Percentiles rank a stretch among this genome's conserved stretches.
Conservation (phyloP, 1,139 yeast species). For the Suhomyces ambrosiae region DNA sequence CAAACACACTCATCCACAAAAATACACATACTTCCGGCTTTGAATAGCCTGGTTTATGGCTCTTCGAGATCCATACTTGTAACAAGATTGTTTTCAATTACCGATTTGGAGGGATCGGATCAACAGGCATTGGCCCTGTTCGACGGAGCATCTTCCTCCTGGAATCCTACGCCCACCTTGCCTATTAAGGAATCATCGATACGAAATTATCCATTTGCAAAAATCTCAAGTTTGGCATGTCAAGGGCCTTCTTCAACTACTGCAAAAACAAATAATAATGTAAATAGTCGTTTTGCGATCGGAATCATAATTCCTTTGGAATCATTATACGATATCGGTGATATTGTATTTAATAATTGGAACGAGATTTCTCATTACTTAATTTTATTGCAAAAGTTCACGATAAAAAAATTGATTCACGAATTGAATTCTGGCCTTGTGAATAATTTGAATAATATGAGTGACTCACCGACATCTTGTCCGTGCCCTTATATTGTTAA, state of each 20-base stretch:
- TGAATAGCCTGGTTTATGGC: slow-evolving; percentile 34
- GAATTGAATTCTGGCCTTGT: slow-evolving; percentile 16
- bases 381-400: slow-evolving; percentile 39
- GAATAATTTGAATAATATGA: slow-evolving; percentile 1
- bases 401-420: slow-evolving; percentile 38
- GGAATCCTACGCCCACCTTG: slow-evolving; percentile 41
- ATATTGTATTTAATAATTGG: slow-evolving; percentile 53
- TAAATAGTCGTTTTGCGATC: slow-evolving; percentile 47
- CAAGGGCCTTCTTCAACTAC: neutral
- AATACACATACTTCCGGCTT: slow-evolving; percentile 48
- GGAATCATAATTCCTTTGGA: slow-evolving; percentile 52
- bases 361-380: slow-evolving; percentile 46
- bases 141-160: slow-evolving; percentile 12
- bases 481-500: slow-evolving; percentile 33
- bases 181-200: slow-evolving; percentile 21
- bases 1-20: slow-evolving; percentile 50
- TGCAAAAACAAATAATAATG: slow-evolving; percentile 19
- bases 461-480: slow-evolving; percentile 1
- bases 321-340: slow-evolving; percentile 34
- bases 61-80: slow-evolving; percentile 42
- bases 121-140: slow-evolving; percentile 5
- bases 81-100: slow-evolving; percentile 48
- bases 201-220: slow-evolving; percentile 6
- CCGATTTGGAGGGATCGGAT: slow-evolving; percentile 25
- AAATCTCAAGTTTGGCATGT: slow-evolving; percentile 1